Base-by-base conservation (phyloP, 1,139 yeast species). In the Magnusiomyces sp. region DNA sequence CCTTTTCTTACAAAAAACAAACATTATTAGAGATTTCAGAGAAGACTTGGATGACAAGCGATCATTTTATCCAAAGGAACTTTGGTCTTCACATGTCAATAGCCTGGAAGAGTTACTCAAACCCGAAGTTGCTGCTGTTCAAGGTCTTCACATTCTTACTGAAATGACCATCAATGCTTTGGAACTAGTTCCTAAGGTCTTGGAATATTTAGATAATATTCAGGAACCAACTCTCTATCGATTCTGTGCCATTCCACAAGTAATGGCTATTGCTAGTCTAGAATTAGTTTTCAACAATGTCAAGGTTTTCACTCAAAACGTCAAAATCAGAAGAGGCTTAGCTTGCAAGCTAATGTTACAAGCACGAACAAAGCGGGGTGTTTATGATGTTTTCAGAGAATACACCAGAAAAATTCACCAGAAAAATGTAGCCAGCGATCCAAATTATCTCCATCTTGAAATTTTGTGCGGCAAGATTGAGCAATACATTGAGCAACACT, bases 161-260 rank as follows among this genome's bases (percentile, higher is more conserved):
- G 95, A 90, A 50, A 73, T 94, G 63, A 92, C 87, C 5, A 73
- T 84, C 55, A 83, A 89, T 64, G 83, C 95, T 0, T 73, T 94
- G 64, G 73, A 72, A 40, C 97, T 90, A 61, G 92, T 79, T 41
- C 78, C 77, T 50, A 94, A 88, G 62, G 86, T 83, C 36, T 74
- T 94, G 60, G 77, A 77, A 51, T 94, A 86, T 64, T 74, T 94
- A 52, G 77, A 94, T 27, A 73, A 82, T 58, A 79, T 92, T 46
- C 77, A 78, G 54, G 98, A 94, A 62, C 87, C 85, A 51, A 80
- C 95, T 0, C 71, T 84, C 48, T 92, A 88, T 73, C 83, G 82
- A 58, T 92, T 92, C 72, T 90, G 97, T 71, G 90, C 97, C 16
- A 92, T 92, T 63, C 98, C 98, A 17, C 98, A 92, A 69, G 97